phyloP scores from a whole-genome alignment of 2,329 filamentous ascomycete genomes.

The Neocatenulostroma microsporum region DNA sequence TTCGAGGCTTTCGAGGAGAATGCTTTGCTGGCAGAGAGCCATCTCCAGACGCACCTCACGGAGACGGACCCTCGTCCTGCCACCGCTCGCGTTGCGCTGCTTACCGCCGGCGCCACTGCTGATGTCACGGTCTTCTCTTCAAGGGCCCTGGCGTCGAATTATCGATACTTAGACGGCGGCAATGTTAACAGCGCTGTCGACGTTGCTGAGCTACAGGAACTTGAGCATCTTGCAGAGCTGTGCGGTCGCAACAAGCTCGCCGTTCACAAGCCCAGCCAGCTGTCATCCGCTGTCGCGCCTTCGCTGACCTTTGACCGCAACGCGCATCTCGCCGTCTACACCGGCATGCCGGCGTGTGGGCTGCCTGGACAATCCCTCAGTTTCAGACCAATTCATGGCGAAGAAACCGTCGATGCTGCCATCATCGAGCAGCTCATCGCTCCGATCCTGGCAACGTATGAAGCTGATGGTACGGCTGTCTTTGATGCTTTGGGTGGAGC shows the following conservation, averaged over 20 bases:
- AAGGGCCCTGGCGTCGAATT: slow-evolving; percentile 10
- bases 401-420: slow-evolving; percentile 28
- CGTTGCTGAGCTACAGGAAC: slow-evolving; percentile 18
- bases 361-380: slow-evolving; percentile 28
- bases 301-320: slow-evolving; percentile 30
- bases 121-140: slow-evolving; percentile 19
- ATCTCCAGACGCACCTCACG: too few relatives aligned
- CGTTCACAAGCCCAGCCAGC: slow-evolving; percentile 23
- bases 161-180: slow-evolving; percentile 16
- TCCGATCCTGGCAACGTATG: slow-evolving; percentile 26
- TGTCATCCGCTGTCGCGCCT: slow-evolving; percentile 25
- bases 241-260: slow-evolving; percentile 27
- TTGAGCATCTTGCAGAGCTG: slow-evolving; percentile 24
- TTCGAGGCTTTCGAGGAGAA: slow-evolving; percentile 21
- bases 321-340: slow-evolving; percentile 30
- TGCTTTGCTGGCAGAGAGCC: too few relatives aligned
- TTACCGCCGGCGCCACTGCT: slow-evolving; percentile 19
- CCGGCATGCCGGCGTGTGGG: slow-evolving; percentile 28
- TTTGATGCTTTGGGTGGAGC: slow-evolving; percentile 30
- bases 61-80: too few relatives aligned
- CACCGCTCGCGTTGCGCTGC: slow-evolving; percentile 11
- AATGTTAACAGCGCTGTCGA: slow-evolving; percentile 14
- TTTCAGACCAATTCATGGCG: slow-evolving; percentile 27
- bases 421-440: slow-evolving; percentile 30
- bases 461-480: slow-evolving; percentile 28